phyloP scores from a whole-genome alignment of 2,329 filamentous ascomycete species.

The Pseudopyricularia javanii region DNA sequence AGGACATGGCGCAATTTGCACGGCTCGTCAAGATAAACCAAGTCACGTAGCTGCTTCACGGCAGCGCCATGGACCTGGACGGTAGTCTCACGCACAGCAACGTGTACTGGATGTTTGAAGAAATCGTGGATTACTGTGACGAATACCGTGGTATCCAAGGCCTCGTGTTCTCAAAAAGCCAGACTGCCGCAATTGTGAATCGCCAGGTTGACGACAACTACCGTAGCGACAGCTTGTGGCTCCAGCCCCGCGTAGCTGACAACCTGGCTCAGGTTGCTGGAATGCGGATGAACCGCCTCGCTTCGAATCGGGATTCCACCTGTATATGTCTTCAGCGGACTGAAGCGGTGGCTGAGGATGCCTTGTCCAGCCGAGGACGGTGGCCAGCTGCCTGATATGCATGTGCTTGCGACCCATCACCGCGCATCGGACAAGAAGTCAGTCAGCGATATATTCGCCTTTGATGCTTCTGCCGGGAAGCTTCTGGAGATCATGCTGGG shows the following conservation, averaged over 20 bases:
- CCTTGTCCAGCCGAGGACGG: slow-evolving; percentile 4
- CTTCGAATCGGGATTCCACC: slow-evolving; percentile 8
- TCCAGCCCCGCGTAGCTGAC: slow-evolving; percentile 16
- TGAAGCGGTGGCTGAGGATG: slow-evolving; percentile 19
- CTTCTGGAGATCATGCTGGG: slow-evolving; percentile 21
- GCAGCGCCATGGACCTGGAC: slow-evolving; percentile 15
- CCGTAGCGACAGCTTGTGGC: slow-evolving; percentile 14
- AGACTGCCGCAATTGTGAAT: background rate
- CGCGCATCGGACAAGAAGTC: slow-evolving; percentile 12
- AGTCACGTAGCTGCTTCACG: slow-evolving; percentile 13
- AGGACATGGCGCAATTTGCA: background rate
- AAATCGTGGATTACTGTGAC: slow-evolving; percentile 20
- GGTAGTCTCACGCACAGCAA: slow-evolving; percentile 21
- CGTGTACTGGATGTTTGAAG: slow-evolving; percentile 23
- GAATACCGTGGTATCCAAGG: slow-evolving; percentile 18
- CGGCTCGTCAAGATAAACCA: background rate
- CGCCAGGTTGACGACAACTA: slow-evolving; percentile 4
- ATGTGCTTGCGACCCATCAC: slow-evolving; percentile 16
- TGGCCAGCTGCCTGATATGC: slow-evolving; percentile 3
- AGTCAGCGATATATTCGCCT: slow-evolving; percentile 21
- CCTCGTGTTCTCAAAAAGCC: slow-evolving; percentile 9
- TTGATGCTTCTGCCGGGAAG: slow-evolving; percentile 14
- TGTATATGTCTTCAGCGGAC: slow-evolving; percentile 19
- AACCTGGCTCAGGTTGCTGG: slow-evolving; percentile 22
- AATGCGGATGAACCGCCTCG: slow-evolving; percentile 22